These are phyloP conservation scores for Colletotrichum lindemuthianum DNA, from an alignment of 2,329 filamentous ascomycete genomes.

Conservation along the genomic window DNA sequence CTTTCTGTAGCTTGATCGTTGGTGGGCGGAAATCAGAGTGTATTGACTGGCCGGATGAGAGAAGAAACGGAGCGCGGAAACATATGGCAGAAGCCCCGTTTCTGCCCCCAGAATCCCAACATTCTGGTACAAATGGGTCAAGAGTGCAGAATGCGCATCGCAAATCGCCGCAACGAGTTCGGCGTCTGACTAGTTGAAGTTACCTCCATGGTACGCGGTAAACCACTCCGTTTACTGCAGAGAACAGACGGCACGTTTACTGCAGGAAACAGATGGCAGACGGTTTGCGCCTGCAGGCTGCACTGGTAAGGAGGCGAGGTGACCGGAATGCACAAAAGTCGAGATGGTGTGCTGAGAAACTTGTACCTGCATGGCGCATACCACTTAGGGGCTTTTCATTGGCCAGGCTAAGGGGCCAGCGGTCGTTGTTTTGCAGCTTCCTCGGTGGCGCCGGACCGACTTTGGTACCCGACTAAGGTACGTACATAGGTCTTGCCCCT, in stretches of 20 bases:
- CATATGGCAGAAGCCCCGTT: constrained; percentile 17
- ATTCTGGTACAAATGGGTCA: neutral
- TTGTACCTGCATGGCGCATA: constrained; percentile 32
- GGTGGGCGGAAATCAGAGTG: no score
- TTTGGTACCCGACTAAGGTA: constrained; percentile 2
- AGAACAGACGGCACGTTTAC: neutral
- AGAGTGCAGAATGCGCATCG: no score
- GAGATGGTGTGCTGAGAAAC: constrained; percentile 22
- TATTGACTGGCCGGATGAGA: neutral
- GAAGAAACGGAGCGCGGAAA: constrained; percentile 28
- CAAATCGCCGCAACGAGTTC: no score
- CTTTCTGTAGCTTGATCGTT: no score
- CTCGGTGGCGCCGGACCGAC: constrained; percentile 19
- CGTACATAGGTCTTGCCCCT: constrained; percentile 16
- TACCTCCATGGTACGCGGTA: no score
- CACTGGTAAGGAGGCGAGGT: constrained; percentile 24
- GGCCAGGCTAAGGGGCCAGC: neutral
- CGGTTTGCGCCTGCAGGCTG: neutral
- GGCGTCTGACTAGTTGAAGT: no score
- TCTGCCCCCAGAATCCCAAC: neutral
- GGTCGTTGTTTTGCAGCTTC: constrained; percentile 27
- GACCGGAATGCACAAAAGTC: constrained; percentile 24
- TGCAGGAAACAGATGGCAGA: neutral
- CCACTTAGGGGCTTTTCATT: constrained; percentile 3
- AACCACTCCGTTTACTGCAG: neutral